These are phyloP conservation scores for Tylopilus felleus DNA, from an alignment of 768 basidiomycete genomes.

Conservation along the genomic window DNA sequence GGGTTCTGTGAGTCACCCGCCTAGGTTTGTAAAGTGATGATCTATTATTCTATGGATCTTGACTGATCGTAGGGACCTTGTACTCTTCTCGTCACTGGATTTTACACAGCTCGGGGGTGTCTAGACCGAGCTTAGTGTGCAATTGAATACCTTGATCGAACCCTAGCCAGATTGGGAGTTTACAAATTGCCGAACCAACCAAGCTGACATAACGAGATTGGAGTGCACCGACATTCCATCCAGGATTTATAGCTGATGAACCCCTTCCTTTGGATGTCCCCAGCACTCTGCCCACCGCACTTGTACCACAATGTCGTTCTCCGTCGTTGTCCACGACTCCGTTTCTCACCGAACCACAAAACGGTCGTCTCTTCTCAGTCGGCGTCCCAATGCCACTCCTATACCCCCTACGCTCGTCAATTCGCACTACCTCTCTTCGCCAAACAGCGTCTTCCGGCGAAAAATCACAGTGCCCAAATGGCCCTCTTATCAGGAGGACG, in stretches of 20 bases:
- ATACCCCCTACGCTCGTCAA: slow-evolving; percentile 56
- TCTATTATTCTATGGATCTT: slow-evolving; percentile 20
- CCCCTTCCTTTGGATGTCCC: not conserved
- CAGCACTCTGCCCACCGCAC: slow-evolving; percentile 7
- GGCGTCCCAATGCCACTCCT: slow-evolving; percentile 39
- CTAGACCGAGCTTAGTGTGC: slow-evolving; percentile 21
- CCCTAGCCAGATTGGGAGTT: slow-evolving; percentile 12
- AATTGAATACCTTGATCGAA: slow-evolving; percentile 23
- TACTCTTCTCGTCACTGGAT: slow-evolving; percentile 14
- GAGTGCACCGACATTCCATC: not conserved
- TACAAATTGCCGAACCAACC: too few species aligned
- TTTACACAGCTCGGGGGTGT: slow-evolving; percentile 16
- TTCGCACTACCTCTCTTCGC: slow-evolving; percentile 53
- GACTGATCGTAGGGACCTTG: slow-evolving; percentile 11
- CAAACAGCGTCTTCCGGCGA: slow-evolving; percentile 47
- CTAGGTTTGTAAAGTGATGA: slow-evolving; percentile 14
- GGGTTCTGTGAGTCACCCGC: slow-evolving; percentile 40
- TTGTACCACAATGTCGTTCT: slow-evolving; percentile 13
- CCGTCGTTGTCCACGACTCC: slow-evolving; percentile 13
- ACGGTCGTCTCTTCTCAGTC: slow-evolving; percentile 21
- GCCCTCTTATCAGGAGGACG: slow-evolving; percentile 51
- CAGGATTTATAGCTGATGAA: slow-evolving; percentile 17
- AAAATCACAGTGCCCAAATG: slow-evolving; percentile 31
- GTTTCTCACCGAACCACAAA: slow-evolving; percentile 7
- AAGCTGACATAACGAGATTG: too few species aligned